phyloP scores from a whole-genome alignment of 192 early-diverging fungal species.

The Coemansia sp. region DNA sequence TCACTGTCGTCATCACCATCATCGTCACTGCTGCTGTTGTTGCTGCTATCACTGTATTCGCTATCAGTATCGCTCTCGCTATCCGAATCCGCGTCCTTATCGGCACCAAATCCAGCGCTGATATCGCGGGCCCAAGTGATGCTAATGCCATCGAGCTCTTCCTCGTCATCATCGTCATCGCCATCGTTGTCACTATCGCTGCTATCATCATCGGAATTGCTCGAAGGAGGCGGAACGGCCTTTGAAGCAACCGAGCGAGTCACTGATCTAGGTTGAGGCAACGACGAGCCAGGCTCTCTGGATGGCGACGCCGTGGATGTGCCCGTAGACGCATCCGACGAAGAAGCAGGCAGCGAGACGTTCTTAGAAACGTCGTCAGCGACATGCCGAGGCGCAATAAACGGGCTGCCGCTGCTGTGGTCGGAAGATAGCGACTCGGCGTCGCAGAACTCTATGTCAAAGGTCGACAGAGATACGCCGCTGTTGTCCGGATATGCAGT shows the following conservation, averaged over 20 bases:
- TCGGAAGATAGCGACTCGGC: background rate
- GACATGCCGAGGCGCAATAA: background rate
- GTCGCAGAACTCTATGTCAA: slow-evolving; percentile 2
- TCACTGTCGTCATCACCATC: background rate
- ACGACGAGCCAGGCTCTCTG: no score
- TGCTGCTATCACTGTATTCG: slow-evolving; percentile 5
- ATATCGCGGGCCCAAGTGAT: background rate
- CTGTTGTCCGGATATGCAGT: background rate
- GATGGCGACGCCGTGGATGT: no score
- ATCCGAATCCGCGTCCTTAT: slow-evolving; percentile 14
- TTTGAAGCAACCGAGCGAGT: background rate
- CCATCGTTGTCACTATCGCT: background rate
- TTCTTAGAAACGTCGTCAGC: background rate
- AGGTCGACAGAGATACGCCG: background rate
- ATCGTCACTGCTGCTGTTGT: slow-evolving; percentile 9
- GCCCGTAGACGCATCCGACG: background rate
- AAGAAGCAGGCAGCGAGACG: background rate
- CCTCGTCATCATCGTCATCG: slow-evolving; percentile 5
- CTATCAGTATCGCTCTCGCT: slow-evolving; percentile 10
- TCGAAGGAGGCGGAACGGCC: slow-evolving; percentile 2
- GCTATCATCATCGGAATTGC: background rate
- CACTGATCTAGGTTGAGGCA: background rate
- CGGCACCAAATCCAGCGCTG: slow-evolving; percentile 1
- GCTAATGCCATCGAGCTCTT: slow-evolving; percentile 12
- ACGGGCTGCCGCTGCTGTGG: background rate